Evolutionary conservation across 2,329 filamentous ascomycete genomes (phyloP).

Genomic region (Penicillium sp.): DNA sequence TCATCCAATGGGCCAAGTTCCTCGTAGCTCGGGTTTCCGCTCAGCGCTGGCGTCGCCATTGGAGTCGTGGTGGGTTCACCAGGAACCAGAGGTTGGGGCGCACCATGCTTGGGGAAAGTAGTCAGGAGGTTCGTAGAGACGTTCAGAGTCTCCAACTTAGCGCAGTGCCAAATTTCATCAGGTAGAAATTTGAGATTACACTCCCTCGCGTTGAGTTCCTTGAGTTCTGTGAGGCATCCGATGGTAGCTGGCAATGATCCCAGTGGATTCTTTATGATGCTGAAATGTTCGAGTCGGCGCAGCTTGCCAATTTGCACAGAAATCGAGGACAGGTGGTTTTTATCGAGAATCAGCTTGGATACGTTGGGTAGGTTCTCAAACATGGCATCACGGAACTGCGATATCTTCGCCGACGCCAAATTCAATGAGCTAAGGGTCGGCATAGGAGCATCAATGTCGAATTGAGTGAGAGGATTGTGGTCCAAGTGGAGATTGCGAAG

Average conservation of each 20-base stretch:
- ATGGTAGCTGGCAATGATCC: constrained; percentile 80
- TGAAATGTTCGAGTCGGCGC: constrained; percentile 79
- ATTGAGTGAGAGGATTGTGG: constrained; percentile 90
- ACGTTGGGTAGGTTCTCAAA: constrained; percentile 84
- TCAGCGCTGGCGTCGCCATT: constrained; percentile 44
- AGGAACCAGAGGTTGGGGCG: constrained; percentile 60
- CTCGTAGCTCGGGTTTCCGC: constrained; percentile 66
- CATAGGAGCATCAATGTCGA: constrained; percentile 70
- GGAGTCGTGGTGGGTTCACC: constrained; percentile 41
- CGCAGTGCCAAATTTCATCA: constrained; percentile 92
- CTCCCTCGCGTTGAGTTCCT: constrained; percentile 79
- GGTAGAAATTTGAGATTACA: constrained; percentile 89
- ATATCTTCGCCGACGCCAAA: constrained; percentile 82
- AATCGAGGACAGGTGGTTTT: constrained; percentile 90
- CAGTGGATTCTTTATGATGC: constrained; percentile 85
- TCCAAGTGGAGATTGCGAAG: constrained; percentile 83
- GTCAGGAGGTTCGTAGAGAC: constrained; percentile 91
- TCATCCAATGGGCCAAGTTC: constrained; percentile 65
- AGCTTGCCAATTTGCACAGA: constrained; percentile 80
- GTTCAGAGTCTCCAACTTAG: constrained; percentile 83
- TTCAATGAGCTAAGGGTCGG: constrained; percentile 82
- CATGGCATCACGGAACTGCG: constrained; percentile 76
- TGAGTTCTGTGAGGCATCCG: constrained; percentile 77
- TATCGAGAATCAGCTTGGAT: constrained; percentile 82
- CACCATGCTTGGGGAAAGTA: constrained; percentile 75